These are phyloP conservation scores for Cymbopogon flexuosus DNA, from an alignment of 202 grass and related monocot genomes.

Conservation along the genomic window DNA sequence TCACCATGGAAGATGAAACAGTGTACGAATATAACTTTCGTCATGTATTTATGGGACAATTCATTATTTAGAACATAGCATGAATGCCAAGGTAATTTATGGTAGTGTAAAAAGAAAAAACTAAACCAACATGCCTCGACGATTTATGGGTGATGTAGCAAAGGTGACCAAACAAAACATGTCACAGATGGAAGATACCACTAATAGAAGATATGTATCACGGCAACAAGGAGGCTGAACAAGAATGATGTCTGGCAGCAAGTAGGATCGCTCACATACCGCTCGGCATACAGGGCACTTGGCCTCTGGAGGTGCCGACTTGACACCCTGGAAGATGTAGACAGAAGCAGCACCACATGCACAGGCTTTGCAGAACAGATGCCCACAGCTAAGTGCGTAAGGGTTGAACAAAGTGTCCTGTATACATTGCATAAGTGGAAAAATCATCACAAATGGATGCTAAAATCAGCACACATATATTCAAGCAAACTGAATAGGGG, in stretches of 20 bases:
- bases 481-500: neutral
- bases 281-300: conserved; percentile 68
- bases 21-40: neutral
- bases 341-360: conserved; percentile 65
- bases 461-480: neutral
- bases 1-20: neutral
- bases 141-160: neutral
- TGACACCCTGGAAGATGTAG: conserved; percentile 63
- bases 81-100: neutral
- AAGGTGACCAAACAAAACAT: neutral
- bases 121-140: neutral
- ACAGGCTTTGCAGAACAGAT: conserved; percentile 69
- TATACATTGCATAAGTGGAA: neutral
- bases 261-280: conserved; percentile 27
- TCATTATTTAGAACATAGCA: neutral
- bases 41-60: neutral
- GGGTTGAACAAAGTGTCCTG: conserved; percentile 71
- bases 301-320: conserved; percentile 34
- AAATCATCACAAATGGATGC: neutral
- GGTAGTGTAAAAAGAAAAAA: neutral
- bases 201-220: neutral
- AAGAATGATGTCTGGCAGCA: neutral
- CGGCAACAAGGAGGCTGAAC: neutral
- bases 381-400: conserved; percentile 61
- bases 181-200: neutral